Evolutionary conservation across 2,329 filamentous ascomycete genomes (phyloP), one percentile per base, ranked within the genome.

Genomic region (Monosporascus sp.): DNA sequence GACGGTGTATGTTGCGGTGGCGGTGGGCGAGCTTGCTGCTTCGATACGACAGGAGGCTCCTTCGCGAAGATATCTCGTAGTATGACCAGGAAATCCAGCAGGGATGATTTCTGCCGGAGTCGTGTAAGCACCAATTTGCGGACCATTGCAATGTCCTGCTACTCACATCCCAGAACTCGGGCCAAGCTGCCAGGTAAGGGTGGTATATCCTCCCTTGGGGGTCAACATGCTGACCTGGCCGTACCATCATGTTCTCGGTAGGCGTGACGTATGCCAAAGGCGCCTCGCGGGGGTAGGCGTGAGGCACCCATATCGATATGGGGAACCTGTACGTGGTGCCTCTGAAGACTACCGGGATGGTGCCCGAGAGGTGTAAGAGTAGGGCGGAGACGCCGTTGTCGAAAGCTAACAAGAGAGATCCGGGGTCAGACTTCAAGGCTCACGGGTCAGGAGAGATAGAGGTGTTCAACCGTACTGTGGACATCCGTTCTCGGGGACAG

Each of bases 171-270:
- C 89, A 94, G 63, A 89, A 93, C 60, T 90, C 85, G 35, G 80
- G 76, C 94, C 94, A 99, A 57, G 91, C 86, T 35, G 91, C 89
- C 47, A 99, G 76, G 69, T 97, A 99, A 38, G 94, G 94, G 69
- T 99, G 94, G 69, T 97, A 99, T 58, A 97, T 84, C 68, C 89
- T 87, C 26, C 94, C 94, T 65, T 97, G 93, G 5, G 89, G 86
- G 65, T 94, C 91, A 55, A 99, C 91, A 75, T 99, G 91, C 68
- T 99, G 94, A 1, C 94, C 94, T 1, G 92, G 91, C 20, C 93
- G 82, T 43, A 99, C 87, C 60, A 88, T 74, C 91, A 99, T 97
- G 58, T 85, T 88, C 60, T 89, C 87, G 5, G 89, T 90, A 3
- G 94, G 92, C 7, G 86, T 92, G 43, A 97, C 90, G 70, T 96